These are phyloP conservation scores for Eucalyptus rudis DNA, from an alignment of 345 rosid genomes.

Conservation along the genomic window DNA sequence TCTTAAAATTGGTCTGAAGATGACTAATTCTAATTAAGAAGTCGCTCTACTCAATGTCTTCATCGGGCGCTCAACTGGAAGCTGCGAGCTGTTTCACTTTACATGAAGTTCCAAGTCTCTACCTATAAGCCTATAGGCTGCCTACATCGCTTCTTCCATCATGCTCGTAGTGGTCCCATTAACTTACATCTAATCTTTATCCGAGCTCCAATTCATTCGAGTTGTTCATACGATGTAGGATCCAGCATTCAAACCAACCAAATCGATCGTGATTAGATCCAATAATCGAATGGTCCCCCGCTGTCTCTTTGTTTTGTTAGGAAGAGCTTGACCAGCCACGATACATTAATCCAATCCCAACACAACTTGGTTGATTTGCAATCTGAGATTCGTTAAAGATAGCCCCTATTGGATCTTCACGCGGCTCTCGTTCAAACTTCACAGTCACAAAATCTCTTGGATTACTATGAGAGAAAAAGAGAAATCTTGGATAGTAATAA, in stretches of 20 bases:
- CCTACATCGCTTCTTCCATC: background rate
- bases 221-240: background rate
- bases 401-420: background rate
- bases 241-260: background rate
- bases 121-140: background rate
- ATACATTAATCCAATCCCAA: background rate
- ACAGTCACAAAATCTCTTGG: background rate
- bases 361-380: background rate
- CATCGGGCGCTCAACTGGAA: background rate
- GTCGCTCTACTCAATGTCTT: background rate
- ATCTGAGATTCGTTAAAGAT: background rate
- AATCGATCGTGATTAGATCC: background rate
- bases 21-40: background rate
- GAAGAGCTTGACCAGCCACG: background rate
- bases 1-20: background rate
- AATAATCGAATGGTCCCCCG: background rate
- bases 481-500: background rate
- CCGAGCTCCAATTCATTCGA: background rate
- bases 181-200: background rate
- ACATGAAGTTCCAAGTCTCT: background rate
- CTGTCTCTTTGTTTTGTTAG: background rate
- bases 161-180: background rate
- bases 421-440: background rate
- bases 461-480: background rate
- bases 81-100: background rate